Conservation (phyloP, 352 stramenopile species). For the Globisporangium polare region DNA sequence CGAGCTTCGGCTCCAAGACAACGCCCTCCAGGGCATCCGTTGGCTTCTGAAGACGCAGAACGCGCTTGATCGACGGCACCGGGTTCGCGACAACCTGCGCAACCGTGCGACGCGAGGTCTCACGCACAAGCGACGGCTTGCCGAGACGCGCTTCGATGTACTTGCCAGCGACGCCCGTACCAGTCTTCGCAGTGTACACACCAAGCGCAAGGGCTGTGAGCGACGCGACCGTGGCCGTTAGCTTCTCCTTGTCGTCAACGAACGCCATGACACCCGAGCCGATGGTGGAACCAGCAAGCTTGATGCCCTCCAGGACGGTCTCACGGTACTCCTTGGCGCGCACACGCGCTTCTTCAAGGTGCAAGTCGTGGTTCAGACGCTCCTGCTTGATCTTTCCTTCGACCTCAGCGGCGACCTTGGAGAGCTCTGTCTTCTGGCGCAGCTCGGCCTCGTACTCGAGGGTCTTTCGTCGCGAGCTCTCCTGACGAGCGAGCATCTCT, state of each 20-base stretch:
- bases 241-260: conserved; percentile 93
- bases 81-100: conserved; percentile 83
- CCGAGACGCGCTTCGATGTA: conserved; percentile 96
- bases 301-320: conserved; percentile 95
- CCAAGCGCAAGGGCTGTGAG: conserved; percentile 93
- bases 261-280: conserved; percentile 93
- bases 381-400: conserved; percentile 96
- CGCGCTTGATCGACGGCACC: conserved; percentile 84
- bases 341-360: conserved; percentile 94
- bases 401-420: conserved; percentile 95
- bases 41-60: conserved; percentile 85
- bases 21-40: conserved; percentile 94
- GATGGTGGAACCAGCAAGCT: conserved; percentile 92
- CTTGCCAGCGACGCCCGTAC: conserved; percentile 91
- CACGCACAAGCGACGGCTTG: conserved; percentile 96
- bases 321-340: conserved; percentile 89
- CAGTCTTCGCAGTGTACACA: conserved; percentile 95
- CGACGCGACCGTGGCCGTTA: conserved; percentile 93
- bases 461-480: conserved; percentile 96
- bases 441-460: conserved; percentile 97
- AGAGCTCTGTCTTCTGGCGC: conserved; percentile 92
- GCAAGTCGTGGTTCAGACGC: conserved; percentile 97
- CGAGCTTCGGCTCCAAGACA: conserved; percentile 93
- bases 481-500: conserved; percentile 95
- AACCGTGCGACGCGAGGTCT: conserved; percentile 91